A percentile compares a stretch with the other conserved stretches of the same genome.
Evolutionary conservation across 2,329 filamentous ascomycete species (phyloP).

Genomic region (Sclerotinia subarctica): DNA sequence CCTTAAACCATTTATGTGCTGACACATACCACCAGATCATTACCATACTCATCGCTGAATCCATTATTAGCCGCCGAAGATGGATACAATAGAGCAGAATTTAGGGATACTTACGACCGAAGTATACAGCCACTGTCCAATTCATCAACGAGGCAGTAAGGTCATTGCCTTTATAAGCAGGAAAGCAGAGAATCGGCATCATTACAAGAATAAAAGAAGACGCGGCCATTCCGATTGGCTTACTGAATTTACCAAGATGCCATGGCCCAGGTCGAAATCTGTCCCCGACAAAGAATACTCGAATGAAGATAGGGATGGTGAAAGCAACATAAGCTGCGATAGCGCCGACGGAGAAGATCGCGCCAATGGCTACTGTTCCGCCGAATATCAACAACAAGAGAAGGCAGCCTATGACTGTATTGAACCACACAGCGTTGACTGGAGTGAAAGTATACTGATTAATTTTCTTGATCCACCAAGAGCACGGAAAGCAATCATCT

Average conservation of each 20-base stretch:
- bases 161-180: constrained; percentile 51
- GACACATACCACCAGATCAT: constrained; percentile 58
- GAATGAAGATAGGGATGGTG: constrained; percentile 54
- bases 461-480: constrained; percentile 55
- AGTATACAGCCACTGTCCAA: constrained; percentile 61
- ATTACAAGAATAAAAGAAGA: constrained; percentile 60
- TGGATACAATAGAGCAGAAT: not conserved
- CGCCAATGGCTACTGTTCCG: constrained; percentile 57
- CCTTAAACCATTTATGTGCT: constrained; percentile 64
- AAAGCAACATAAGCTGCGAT: constrained; percentile 61
- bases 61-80: constrained; percentile 21
- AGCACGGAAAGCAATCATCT: constrained; percentile 63
- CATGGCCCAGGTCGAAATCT: constrained; percentile 63
- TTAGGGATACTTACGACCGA: constrained; percentile 42
- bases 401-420: constrained; percentile 54
- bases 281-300: constrained; percentile 57
- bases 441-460: constrained; percentile 58
- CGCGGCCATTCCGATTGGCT: constrained; percentile 53
- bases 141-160: constrained; percentile 56
- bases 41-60: constrained; percentile 48
- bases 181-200: constrained; percentile 64
- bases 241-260: constrained; percentile 59
- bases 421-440: constrained; percentile 66
- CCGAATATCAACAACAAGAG: constrained; percentile 62
- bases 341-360: constrained; percentile 65